Base-by-base conservation (phyloP, 345 rosid species). In the Eucalyptus erythrocorys region DNA sequence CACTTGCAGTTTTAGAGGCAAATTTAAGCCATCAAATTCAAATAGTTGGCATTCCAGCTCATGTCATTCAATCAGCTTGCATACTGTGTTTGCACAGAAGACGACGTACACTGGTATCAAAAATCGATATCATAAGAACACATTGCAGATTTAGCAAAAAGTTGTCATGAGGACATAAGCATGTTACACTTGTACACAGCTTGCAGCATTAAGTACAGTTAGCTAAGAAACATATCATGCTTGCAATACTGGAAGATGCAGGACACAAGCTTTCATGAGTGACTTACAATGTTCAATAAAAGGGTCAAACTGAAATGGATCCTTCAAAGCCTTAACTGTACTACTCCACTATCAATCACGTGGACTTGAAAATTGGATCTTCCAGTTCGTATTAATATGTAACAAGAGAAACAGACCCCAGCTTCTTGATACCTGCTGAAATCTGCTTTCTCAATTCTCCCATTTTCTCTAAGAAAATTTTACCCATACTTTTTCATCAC, bases 1-100 rank as follows among this genome's bases (percentile, higher is more conserved):
- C 97, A 98, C 92, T 98, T 98, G 87, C 53, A 50, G 53, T 50
- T 50, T 50, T 16, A 50, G 53, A 50, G 53, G 53, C 21, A 6
- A 50, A 50, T 50, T 50, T 50, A 50, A 50, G 21, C 53, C 53
- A 50, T 50, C 53, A 50, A 50, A 50, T 50, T 50, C 53, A 16
- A 50, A 50, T 50, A 50, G 53, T 50, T 50, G 53, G 53, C 53
- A 17, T 50, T 50, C 53, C 53, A 50, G 53, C 53, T 50, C 21
- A 50, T 3, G 53, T 50, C 21, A 4, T 50, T 50, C 53, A 16
- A 50, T 50, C 53, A 50, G 53, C 53, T 50, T 50, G 53, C 53
- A 50, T n/a, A n/a, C n/a, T n/a, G n/a, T n/a, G n/a, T n/a, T n/a
- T n/a, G n/a, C n/a, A n/a, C n/a, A n/a, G n/a, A n/a, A n/a, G n/a